A percentile compares a stretch with the other conserved stretches of the same genome.
phyloP scores from a whole-genome alignment of 345 rosid genomes.

The Pelargonium nanum region DNA sequence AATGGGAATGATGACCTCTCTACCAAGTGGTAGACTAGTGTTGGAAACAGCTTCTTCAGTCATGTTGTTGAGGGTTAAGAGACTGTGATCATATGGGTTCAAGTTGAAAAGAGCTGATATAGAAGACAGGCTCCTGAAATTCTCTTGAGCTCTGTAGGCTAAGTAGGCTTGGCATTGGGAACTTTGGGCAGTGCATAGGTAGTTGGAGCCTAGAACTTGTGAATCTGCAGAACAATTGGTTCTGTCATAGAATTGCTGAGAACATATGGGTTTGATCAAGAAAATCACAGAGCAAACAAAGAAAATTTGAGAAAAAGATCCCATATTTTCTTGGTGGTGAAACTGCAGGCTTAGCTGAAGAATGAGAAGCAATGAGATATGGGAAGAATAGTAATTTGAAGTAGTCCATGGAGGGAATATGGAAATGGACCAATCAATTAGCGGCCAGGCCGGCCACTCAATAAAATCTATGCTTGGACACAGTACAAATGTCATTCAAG shows the following conservation, averaged over 20 bases:
- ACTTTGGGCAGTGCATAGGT: constrained; percentile 11
- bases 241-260: constrained; percentile 20
- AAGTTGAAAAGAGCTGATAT: constrained; percentile 21
- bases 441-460: constrained; percentile 16
- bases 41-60: constrained; percentile 14
- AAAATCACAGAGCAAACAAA: constrained; percentile 9
- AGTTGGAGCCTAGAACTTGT: constrained; percentile 11
- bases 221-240: constrained; percentile 13
- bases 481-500: too few relatives aligned
- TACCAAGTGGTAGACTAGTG: constrained; percentile 11
- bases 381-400: background rate
- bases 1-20: constrained; percentile 24
- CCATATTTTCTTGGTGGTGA: constrained; percentile 5
- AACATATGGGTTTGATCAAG: constrained; percentile 9
- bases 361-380: background rate
- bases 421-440: constrained; percentile 7
- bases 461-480: too few relatives aligned
- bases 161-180: constrained; percentile 14
- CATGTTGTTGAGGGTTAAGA: constrained; percentile 17
- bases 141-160: constrained; percentile 19
- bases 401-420: constrained; percentile 1
- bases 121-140: constrained; percentile 16
- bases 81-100: constrained; percentile 4
- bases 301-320: constrained; percentile 10
- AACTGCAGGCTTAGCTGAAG: background rate